Evolutionary conservation across 2,329 filamentous ascomycete species (phyloP), one percentile per base, ranked within the genome.

Genomic region (Chrysoporthe cubensis): DNA sequence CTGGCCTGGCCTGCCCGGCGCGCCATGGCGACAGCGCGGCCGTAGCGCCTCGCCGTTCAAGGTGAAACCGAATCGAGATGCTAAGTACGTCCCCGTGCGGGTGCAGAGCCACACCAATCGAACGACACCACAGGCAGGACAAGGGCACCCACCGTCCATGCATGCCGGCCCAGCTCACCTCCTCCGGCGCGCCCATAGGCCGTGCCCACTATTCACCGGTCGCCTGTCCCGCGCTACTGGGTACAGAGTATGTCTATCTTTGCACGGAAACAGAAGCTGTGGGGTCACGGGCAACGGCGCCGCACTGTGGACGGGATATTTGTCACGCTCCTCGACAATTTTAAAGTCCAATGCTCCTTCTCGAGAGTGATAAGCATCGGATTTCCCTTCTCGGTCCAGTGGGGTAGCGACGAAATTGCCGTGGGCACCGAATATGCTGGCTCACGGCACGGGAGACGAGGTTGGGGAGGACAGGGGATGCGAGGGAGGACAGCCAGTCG

Each of bases 51-150:
- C 46, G 50, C 42, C 46, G 42, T 54, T 58, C 56, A 50, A 57
- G 62, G 44, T 68, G 66, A 68, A 68, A 68, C 66, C 58, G 57
- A 57, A 34, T 68, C 66, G 66, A 68, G 63, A 68, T 68, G 44
- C 21, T 62, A 68, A 58, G 66, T 43, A 64, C 57, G 6, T 14
- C 37, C 40, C 26, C 40, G 8, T 18, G 57, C n/a, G 57, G 21
- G n/a, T 21, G 37, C 40, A 40, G 37, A 21, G 44, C 21, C 11
- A 40, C 21, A 60, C 54, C 16, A 13, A 57, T 40, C 54, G 16
- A 18, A 57, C 34, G 54, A 57, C 18, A 57, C n/a, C 16, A 57
- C 18, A 37, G 6, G 26, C 9, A 40, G 37, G 37, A 40, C 37
- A 11, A 37, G 26, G 26, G 14, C 54, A 32, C 16, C 16, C 54